Conservation (phyloP, 257 asterid genomes). For the Fraxinus cuspidata region DNA sequence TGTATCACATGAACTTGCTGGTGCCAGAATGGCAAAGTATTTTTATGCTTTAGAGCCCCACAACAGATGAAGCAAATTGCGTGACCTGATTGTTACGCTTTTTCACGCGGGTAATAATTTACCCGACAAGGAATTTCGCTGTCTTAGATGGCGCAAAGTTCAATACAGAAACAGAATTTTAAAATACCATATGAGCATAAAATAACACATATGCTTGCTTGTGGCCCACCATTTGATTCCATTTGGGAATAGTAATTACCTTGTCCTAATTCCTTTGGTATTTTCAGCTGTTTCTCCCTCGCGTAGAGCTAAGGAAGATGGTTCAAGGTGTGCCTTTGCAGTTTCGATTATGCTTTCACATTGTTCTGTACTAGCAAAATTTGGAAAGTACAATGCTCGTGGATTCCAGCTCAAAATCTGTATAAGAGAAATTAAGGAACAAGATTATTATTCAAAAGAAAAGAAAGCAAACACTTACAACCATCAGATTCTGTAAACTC, state of each 20-base stretch:
- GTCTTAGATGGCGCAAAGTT: not conserved
- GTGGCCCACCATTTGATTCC: slow-evolving; percentile 12
- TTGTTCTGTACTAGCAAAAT: slow-evolving; percentile 84
- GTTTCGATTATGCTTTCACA: slow-evolving; percentile 59
- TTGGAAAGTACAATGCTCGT: slow-evolving; percentile 77
- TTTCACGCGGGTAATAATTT: too few relatives aligned
- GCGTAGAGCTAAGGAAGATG: slow-evolving; percentile 82
- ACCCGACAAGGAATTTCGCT: not conserved
- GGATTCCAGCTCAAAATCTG: slow-evolving; percentile 94
- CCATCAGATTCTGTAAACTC: not conserved
- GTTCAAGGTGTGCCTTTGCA: slow-evolving; percentile 58
- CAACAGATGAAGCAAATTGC: too few relatives aligned
- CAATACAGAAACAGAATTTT: not conserved
- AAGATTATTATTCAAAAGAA: not conserved
- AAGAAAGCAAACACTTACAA: not conserved
- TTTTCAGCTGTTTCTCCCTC: slow-evolving; percentile 80
- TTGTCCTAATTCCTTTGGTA: slow-evolving; percentile 87
- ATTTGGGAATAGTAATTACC: slow-evolving; percentile 48
- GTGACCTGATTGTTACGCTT: too few relatives aligned
- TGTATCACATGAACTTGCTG: not conserved
- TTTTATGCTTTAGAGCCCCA: too few relatives aligned
- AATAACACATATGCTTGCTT: slow-evolving; percentile 7
- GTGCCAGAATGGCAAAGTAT: not conserved
- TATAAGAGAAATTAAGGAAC: slow-evolving; percentile 18
- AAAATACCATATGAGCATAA: not conserved